These are phyloP conservation scores for Amylocarpus encephaloides DNA, from an alignment of 2,329 filamentous ascomycete genomes.

Conservation along the genomic window DNA sequence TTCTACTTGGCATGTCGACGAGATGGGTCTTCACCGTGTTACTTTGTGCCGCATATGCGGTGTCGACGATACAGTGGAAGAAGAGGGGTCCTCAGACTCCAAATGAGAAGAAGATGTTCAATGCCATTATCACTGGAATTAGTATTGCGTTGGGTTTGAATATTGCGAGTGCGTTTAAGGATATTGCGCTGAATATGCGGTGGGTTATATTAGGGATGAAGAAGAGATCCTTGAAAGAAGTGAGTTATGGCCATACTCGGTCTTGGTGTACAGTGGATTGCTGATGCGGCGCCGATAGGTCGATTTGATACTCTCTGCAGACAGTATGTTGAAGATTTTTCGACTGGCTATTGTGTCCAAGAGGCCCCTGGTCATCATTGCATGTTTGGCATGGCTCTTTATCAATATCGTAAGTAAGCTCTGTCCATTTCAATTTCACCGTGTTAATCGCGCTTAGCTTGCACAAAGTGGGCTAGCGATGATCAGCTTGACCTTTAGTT, in stretches of 20 bases:
- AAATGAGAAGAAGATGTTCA: constrained; percentile 37
- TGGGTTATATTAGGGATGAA: constrained; percentile 40
- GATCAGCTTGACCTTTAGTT: constrained; percentile 38
- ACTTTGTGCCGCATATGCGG: constrained; percentile 22
- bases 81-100: constrained; percentile 29
- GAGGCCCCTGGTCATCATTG: constrained; percentile 26
- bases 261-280: no score
- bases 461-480: constrained; percentile 40
- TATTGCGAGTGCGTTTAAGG: constrained; percentile 38
- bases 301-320: constrained; percentile 30
- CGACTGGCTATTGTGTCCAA: constrained; percentile 28
- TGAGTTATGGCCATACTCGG: no score
- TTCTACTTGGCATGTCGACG: constrained; percentile 19
- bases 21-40: constrained; percentile 21
- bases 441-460: constrained; percentile 24
- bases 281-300: constrained; percentile 21
- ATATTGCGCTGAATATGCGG: constrained; percentile 39
- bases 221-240: constrained; percentile 36
- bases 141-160: constrained; percentile 39
- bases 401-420: constrained; percentile 28
- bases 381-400: constrained; percentile 29
- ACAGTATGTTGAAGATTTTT: constrained; percentile 30
- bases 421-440: not conserved
- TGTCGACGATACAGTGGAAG: constrained; percentile 14
- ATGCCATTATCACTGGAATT: constrained; percentile 39